Conservation (phyloP, 306 rosid genomes). For the Begonia loranthoides region DNA sequence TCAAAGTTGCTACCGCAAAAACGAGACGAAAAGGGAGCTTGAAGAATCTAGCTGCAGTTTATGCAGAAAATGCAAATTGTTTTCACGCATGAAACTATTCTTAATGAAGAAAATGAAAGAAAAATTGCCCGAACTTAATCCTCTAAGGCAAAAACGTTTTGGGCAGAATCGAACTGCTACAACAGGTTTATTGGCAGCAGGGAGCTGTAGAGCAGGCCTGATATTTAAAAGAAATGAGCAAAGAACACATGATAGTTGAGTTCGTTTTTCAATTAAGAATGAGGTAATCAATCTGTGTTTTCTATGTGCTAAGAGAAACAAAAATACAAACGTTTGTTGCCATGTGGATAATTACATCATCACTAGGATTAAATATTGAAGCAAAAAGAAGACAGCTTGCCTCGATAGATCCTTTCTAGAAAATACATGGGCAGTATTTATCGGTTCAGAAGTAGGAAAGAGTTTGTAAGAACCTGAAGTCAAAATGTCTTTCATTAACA, state of each 20-base stretch:
- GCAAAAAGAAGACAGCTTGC: conserved; percentile 21
- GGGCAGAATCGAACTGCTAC: conserved; percentile 85
- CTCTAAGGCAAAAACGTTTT: conserved; percentile 44
- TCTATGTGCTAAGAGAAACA: no score
- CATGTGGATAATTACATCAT: no score
- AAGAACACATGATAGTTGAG: conserved; percentile 6
- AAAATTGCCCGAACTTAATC: conserved; percentile 43
- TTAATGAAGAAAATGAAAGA: conserved; percentile 8
- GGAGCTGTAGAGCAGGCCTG: conserved; percentile 93
- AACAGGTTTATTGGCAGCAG: conserved; percentile 74
- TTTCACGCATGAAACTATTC: no score
- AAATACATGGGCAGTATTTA: conserved; percentile 63
- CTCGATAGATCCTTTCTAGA: conserved; percentile 78
- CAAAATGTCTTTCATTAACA: conserved; percentile 12
- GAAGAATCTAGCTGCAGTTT: conserved; percentile 50
- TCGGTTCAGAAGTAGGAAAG: conserved; percentile 39
- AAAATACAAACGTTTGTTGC: no score
- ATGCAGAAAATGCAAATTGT: background rate
- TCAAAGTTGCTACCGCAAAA: conserved; percentile 83
- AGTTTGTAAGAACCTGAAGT: conserved; percentile 64
- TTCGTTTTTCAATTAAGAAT: no score
- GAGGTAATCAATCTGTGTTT: no score
- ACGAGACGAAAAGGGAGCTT: conserved; percentile 80
- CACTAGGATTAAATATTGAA: background rate
- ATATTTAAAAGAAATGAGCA: background rate